phyloP scores from a whole-genome alignment of 164 flowering plant genomes.

The Santalum album region DNA sequence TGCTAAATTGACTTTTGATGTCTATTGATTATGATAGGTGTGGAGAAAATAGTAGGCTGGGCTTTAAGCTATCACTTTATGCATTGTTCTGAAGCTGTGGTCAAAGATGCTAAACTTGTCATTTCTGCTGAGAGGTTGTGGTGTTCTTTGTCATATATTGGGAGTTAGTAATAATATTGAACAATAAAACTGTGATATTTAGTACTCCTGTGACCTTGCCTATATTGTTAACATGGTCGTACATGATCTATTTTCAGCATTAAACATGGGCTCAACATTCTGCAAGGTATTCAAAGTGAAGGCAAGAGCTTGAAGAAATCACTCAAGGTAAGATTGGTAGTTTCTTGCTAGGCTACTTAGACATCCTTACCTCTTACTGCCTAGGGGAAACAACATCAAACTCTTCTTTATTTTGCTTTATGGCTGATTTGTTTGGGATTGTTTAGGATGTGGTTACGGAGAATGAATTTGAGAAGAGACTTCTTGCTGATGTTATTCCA shows the following conservation, averaged over 20 bases:
- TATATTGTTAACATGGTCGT: not conserved
- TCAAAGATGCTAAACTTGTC: slow-evolving; percentile 50
- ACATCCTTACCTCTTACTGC: too few species aligned
- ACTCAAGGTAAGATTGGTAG: slow-evolving; percentile 46
- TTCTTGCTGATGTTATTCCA: slow-evolving; percentile 89
- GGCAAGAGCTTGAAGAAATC: slow-evolving; percentile 70
- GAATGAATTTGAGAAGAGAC: slow-evolving; percentile 91
- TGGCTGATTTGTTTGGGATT: slow-evolving; percentile 4
- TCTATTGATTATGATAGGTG: slow-evolving; percentile 28
- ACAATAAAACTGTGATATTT: too few species aligned
- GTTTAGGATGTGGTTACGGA: slow-evolving; percentile 90
- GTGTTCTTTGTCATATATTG: too few species aligned
- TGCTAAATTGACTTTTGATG: not conserved
- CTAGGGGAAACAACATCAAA: not conserved
- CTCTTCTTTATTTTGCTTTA: not conserved
- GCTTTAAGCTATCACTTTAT: slow-evolving; percentile 72
- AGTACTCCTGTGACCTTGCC: too few species aligned
- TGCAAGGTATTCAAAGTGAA: slow-evolving; percentile 63
- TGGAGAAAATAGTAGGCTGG: slow-evolving; percentile 84
- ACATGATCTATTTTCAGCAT: slow-evolving; percentile 43
- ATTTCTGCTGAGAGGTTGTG: slow-evolving; percentile 67
- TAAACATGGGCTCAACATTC: slow-evolving; percentile 56
- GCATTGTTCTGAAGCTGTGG: slow-evolving; percentile 36
- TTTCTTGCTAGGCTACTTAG: not conserved
- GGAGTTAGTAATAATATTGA: too few species aligned